Conservation (phyloP, 441 rosid genomes). For the Populus hybrid region DNA sequence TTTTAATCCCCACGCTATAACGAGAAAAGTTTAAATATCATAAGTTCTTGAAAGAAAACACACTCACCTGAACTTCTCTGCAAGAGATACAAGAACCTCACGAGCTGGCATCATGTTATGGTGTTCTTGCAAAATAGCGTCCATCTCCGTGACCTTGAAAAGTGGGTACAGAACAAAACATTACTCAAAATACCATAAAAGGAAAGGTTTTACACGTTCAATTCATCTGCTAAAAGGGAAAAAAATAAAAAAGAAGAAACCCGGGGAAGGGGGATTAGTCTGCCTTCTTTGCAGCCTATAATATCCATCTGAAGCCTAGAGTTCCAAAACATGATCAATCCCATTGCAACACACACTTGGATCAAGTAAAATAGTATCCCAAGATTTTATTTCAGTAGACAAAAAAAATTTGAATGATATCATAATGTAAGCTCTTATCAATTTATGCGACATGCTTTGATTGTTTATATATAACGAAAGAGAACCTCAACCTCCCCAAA, state of each 20-base stretch:
- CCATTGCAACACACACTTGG: background rate
- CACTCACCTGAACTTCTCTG: slow-evolving; percentile 81
- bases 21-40: slow-evolving; percentile 8
- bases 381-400: background rate
- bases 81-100: slow-evolving; percentile 71
- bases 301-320: background rate
- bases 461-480: background rate
- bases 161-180: background rate
- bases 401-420: background rate
- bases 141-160: slow-evolving; percentile 86
- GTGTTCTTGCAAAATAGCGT: slow-evolving; percentile 77
- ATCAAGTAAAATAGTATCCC: background rate
- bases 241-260: background rate
- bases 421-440: background rate
- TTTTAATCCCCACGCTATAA: slow-evolving; percentile 3
- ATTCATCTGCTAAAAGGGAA: background rate
- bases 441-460: background rate
- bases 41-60: slow-evolving; percentile 17
- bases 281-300: background rate
- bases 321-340: background rate
- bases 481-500: background rate
- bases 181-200: background rate
- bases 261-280: background rate
- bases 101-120: slow-evolving; percentile 70
- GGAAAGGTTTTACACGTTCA: background rate